phyloP scores from a whole-genome alignment of 345 rosid genomes.

The Euphorbia peplus region DNA sequence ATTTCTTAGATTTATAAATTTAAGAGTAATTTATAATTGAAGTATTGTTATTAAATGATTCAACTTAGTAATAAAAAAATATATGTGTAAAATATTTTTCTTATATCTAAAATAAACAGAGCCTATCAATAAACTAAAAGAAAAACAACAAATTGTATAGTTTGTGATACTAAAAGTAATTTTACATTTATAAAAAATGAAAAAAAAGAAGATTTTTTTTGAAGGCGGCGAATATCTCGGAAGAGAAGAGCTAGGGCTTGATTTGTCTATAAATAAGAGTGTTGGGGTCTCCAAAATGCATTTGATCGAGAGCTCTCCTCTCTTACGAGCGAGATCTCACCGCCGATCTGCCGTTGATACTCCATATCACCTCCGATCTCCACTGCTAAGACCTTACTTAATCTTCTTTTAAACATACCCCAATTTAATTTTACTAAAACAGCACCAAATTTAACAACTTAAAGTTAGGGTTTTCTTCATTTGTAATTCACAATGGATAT shows the following conservation, averaged over 20 bases:
- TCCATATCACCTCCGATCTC: neutral
- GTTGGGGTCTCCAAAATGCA: fast-evolving
- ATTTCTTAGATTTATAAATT: too few species aligned
- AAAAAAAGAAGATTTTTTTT: too few species aligned
- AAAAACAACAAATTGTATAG: too few species aligned
- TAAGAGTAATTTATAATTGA: too few species aligned
- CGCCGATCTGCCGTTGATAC: neutral
- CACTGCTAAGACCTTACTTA: neutral
- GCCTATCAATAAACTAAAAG: too few species aligned
- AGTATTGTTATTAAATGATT: too few species aligned
- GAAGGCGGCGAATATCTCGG: neutral
- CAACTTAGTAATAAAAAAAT: too few species aligned
- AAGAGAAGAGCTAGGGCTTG: neutral
- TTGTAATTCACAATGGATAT: constrained; percentile 38
- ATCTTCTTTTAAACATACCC: neutral
- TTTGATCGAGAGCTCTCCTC: constrained; percentile 4
- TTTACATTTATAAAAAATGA: too few species aligned
- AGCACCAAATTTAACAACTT: neutral
- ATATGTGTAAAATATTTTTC: too few species aligned
- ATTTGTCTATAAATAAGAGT: constrained; percentile 15
- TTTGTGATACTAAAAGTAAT: too few species aligned
- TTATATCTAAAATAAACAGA: too few species aligned
- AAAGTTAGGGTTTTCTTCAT: constrained; percentile 11
- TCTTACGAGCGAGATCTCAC: neutral
- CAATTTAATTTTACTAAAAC: neutral